Base-by-base conservation (phyloP, 768 basidiomycete species). In the Hemileccinum impolitum region DNA sequence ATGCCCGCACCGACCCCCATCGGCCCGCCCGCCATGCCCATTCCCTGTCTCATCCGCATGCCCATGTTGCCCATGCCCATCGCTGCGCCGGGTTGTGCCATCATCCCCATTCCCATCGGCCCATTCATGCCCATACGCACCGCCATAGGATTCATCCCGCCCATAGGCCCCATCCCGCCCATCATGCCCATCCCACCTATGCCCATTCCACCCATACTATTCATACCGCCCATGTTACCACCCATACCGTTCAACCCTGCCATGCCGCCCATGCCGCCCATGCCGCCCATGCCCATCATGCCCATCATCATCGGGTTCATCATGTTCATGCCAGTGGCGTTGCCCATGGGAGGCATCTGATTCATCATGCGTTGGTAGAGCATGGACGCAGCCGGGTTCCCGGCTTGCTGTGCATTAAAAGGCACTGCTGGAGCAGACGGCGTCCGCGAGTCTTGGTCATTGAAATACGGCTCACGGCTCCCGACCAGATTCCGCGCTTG, bases 281-380 rank as follows among this genome's bases (percentile, higher is more conserved):
- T 64, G 31, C 72, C 72, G 17, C 71, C 70, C 75, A 77, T 77
- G 1, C 72, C 73, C 70, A 73, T 74, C 76, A 78, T 75, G 12
- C 72, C 72, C 65, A 74, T 73, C 64, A 69, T 71, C 66, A 67
- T 69, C 62, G 78, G 70, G 39, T 70, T 79, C 61, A 73, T 70
- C 75, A 81, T 77, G 15, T 73, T 75, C 72, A 78, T 75, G 21
- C 68, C 67, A 57, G 75, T 71, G 59, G 72, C 70, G 13, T 65
- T 67, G 43, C 67, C 68, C 71, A 77, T 76, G 59, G 75, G 71
- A 0, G 73, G 75, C 50, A 77, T 68, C 35, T 65, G 64, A 35
- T 60, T 62, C 67, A 64, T 67, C 67, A 66, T 69, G 19, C 66
- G 61, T n/a, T 67, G 69, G 36, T 71, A 68, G 48, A 66, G 53